Evolutionary conservation across 2,329 filamentous ascomycete genomes (phyloP), one percentile per base, ranked within the genome.

Genomic region (Neonectria magnoliae): DNA sequence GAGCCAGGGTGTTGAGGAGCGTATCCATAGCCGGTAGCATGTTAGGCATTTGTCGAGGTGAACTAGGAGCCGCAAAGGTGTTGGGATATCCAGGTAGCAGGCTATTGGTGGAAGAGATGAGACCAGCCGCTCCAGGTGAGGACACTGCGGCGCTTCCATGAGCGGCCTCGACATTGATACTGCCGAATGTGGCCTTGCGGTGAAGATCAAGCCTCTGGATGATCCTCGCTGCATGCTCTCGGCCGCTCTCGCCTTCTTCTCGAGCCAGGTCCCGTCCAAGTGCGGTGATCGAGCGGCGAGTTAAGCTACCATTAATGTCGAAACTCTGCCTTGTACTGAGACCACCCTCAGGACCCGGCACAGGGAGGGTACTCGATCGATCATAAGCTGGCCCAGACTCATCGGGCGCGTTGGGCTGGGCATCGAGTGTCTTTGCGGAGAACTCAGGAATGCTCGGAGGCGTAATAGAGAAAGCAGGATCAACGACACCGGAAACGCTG

Each of bases 201-300:
- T 97, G 93, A 62, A 97, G 84, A 78, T 98, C 95, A 48, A 98
- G 86, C 78, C 94, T 97, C 77, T 97, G 93, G 77, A 98, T 98
- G 68, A 98, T 93, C 65, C 94, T 89, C 20, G 93, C 88, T 9
- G 93, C 92, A 77, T 96, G 93, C 65, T 97, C 94, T 66, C 92
- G 87, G 62, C 90, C 87, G 68, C 88, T 89, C 73, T 96, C 92
- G 31, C 90, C 89, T 47, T 95, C 93, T 73, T 90, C 88, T 64
- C 85, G 81, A n/a, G 79, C 81, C 13, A 86, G 71, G 48, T 83
- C 81, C 33, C 78, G 75, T 10, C 80, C 80, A 25, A 84, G 75
- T 1, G 85, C 84, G 4, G 87, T 89, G 60, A 88, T 84, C 6
- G 87, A 88, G 42, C 87, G 85, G 58, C 84, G 85, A 27, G 83